Evolutionary conservation across 2,329 filamentous ascomycete species (phyloP).

Genomic region (Furcasterigmium furcatum): DNA sequence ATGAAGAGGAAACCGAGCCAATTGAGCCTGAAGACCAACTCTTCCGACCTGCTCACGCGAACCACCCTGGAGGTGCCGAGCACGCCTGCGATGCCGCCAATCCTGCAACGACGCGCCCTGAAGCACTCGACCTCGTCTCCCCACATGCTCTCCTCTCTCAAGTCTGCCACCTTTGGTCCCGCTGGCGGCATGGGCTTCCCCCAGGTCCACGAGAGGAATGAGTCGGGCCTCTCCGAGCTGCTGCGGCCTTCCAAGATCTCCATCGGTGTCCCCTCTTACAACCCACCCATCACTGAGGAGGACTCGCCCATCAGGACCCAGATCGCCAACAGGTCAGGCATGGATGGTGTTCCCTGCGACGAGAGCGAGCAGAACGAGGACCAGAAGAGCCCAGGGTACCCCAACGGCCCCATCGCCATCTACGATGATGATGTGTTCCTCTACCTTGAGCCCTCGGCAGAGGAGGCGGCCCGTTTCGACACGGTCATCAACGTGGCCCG

Average conservation of each 20-base stretch:
- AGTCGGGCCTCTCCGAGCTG: constrained; percentile 57
- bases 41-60: constrained; percentile 50
- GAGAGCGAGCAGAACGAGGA: constrained; percentile 74
- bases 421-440: constrained; percentile 76
- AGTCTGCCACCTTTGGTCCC: constrained; percentile 58
- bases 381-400: constrained; percentile 78
- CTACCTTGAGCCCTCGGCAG: constrained; percentile 75
- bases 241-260: constrained; percentile 47
- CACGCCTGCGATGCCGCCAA: constrained; percentile 54
- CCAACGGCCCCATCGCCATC: constrained; percentile 77
- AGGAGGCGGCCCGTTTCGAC: constrained; percentile 75
- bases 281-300: constrained; percentile 49
- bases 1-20: constrained; percentile 75
- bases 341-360: constrained; percentile 58
- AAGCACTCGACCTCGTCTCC: constrained; percentile 68
- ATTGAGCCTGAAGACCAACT: constrained; percentile 71
- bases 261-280: constrained; percentile 26
- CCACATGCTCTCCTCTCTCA: constrained; percentile 59
- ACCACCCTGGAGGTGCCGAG: constrained; percentile 51
- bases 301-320: constrained; percentile 58
- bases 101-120: constrained; percentile 58
- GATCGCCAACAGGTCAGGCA: constrained; percentile 55
- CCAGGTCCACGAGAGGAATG: constrained; percentile 56
- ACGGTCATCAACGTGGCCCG: constrained; percentile 82
- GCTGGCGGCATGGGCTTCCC: constrained; percentile 62